phyloP scores from a whole-genome alignment of 2,329 filamentous ascomycete genomes.

The Ascochyta koolunga region DNA sequence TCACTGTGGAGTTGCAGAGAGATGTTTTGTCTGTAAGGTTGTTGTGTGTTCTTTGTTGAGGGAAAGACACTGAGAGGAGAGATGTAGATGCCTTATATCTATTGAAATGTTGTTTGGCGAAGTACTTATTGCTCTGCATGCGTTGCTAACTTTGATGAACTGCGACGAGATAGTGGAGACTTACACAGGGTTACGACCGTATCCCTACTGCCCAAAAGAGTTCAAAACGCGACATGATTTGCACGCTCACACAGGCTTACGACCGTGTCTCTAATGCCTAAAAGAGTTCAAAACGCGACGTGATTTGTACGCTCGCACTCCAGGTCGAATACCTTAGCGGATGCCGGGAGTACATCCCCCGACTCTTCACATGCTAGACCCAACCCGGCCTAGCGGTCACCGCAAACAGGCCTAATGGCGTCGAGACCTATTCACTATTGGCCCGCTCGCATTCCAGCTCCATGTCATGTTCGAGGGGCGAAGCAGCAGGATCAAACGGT shows the following conservation, averaged over 20 bases:
- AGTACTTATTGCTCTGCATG: not conserved
- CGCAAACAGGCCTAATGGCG: not conserved
- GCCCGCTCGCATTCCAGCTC: not conserved
- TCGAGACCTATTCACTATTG: conserved; percentile 4
- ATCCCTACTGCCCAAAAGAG: conserved; percentile 5
- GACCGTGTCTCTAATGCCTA: too few relatives aligned
- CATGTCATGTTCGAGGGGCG: conserved; percentile 17
- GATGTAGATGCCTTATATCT: conserved; percentile 24
- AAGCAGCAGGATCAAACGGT: conserved; percentile 10
- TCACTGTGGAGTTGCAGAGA: not conserved
- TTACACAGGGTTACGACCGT: conserved; percentile 1
- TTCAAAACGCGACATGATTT: conserved; percentile 6
- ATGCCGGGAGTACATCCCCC: not conserved
- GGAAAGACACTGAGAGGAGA: not conserved
- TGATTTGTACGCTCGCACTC: conserved; percentile 2
- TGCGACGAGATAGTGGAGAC: conserved; percentile 6
- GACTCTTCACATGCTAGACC: conserved; percentile 15
- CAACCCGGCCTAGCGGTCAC: conserved; percentile 6
- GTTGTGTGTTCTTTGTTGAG: conserved; percentile 1
- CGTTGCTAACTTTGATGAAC: not conserved
- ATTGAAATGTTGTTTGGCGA: conserved; percentile 10
- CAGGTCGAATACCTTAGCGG: conserved; percentile 1
- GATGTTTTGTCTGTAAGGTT: not conserved
- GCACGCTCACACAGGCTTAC: conserved; percentile 3
- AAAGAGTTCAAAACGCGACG: conserved; percentile 11